Evolutionary conservation across 1,139 yeast genomes (phyloP).

Genomic region (Lodderomyces parapsilosis): DNA sequence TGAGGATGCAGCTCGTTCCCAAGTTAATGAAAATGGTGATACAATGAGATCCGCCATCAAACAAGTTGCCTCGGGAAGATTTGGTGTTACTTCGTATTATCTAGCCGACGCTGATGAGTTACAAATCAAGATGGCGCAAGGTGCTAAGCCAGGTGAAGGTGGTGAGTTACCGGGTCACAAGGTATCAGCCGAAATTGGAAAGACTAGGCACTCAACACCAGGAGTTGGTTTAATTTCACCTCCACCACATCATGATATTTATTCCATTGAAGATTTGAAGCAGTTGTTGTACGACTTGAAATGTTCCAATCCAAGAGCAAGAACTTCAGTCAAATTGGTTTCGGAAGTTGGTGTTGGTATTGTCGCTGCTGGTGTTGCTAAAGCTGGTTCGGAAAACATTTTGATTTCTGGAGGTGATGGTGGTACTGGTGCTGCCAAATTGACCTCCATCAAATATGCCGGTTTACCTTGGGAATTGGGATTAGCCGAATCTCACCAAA

Average conservation of each 20-base stretch:
- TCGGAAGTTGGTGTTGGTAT: conserved; percentile 99
- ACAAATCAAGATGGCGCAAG: conserved; percentile 98
- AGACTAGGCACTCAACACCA: conserved; percentile 94
- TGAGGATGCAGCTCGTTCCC: conserved; percentile 91
- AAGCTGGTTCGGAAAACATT: conserved; percentile 96
- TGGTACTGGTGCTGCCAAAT: conserved; percentile 99
- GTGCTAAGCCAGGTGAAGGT: conserved; percentile 99
- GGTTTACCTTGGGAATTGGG: conserved; percentile 99
- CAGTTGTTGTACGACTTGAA: conserved; percentile 95
- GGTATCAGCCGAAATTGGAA: conserved; percentile 84
- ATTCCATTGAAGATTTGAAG: conserved; percentile 96
- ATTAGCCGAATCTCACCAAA: conserved; percentile 96
- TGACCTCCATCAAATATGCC: conserved; percentile 96
- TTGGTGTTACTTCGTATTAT: conserved; percentile 95
- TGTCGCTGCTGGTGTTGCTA: conserved; percentile 98
- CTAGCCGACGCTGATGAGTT: conserved; percentile 95
- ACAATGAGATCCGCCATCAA: conserved; percentile 98
- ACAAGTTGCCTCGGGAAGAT: conserved; percentile 97
- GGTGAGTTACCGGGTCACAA: conserved; percentile 98
- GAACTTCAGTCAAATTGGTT: conserved; percentile 93
- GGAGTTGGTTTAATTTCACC: conserved; percentile 98
- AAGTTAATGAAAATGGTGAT: conserved; percentile 80
- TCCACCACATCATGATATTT: conserved; percentile 98
- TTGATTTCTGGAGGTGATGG: conserved; percentile 97
- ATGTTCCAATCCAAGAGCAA: conserved; percentile 95